These are phyloP conservation scores for Setaria italica DNA, from an alignment of 202 grass and related monocot genomes.

Conservation along the genomic window DNA sequence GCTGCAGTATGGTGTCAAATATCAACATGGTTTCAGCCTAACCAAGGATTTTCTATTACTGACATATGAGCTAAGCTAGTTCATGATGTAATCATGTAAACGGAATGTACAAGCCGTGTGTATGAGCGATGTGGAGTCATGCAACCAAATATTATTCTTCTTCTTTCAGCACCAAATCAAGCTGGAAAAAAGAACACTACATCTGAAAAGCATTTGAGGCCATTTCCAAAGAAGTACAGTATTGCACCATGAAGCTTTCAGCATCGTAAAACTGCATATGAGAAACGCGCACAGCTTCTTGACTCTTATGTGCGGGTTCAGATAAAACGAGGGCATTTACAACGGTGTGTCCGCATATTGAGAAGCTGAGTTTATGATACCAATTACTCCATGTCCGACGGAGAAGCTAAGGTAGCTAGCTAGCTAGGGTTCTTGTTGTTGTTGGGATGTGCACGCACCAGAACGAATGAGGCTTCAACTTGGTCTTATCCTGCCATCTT, in stretches of 20 bases:
- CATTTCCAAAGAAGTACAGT: background rate
- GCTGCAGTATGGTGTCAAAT: background rate
- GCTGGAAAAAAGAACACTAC: background rate
- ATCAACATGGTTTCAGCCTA: constrained; percentile 10
- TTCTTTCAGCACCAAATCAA: background rate
- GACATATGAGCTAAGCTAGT: background rate
- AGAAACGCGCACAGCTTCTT: background rate
- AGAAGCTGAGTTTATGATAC: constrained; percentile 23
- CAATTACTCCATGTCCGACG: background rate
- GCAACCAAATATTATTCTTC: background rate
- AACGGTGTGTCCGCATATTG: constrained; percentile 31
- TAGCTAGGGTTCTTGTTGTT: background rate
- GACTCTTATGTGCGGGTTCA: background rate
- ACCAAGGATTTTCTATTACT: background rate
- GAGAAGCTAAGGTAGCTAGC: background rate
- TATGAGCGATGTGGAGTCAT: background rate
- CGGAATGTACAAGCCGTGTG: background rate
- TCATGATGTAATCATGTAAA: background rate
- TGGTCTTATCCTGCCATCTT: constrained; percentile 25
- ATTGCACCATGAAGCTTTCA: background rate
- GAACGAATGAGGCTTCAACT: background rate
- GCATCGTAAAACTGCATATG: background rate
- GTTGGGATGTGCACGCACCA: background rate
- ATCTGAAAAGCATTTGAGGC: background rate
- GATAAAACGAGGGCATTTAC: constrained; percentile 10